Base-by-base conservation (phyloP, 768 basidiomycete genomes). In the Nidula microcarpa region DNA sequence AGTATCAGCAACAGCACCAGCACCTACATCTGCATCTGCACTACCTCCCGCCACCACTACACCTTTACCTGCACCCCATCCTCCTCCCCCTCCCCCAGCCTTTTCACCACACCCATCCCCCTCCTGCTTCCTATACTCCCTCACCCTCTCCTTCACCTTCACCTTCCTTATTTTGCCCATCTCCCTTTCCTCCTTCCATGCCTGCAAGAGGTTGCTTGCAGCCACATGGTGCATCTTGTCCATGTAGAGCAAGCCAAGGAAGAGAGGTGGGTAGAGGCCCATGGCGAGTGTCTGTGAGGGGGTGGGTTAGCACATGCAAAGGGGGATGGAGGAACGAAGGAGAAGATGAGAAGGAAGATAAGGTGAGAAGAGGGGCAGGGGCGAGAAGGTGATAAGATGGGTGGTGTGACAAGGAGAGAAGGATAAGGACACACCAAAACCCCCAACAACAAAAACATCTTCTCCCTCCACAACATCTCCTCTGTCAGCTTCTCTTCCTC, bases 131-230 rank as follows among this genome's bases (percentile, higher is more conserved):
- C 16, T 64, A 35, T 73, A 68, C 50, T 77, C 75, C 53, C 61
- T 66, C 13, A 82, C 82, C 3, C 77, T 74, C 54, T 74, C 72
- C 33, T 74, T 70, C 54, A 88, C 75, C 53, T 75, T 76, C 43
- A 65, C 68, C 47, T 84, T 73, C 49, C 85, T 68, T 56, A 80
- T 77, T 39, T 71, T 73, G 0, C 87, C 86, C 39, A 77, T 64
- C 55, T 81, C 74, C 43, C 72, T 68, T 6, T 84, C 84, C 35
- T 86, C 86, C 11, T 65, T 62, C 14, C 82, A 75, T 3, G 85
- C 87, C 53, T 80, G 74, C 0, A 81, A 75, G 16, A 89, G 76
- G 56, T 86, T 86, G 7, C 68, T 66, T 0, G 75, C 79, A 0
- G 87, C 88, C 2, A 69, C 68, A 9, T 65, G 66, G 57, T 88